phyloP scores from a whole-genome alignment of 306 rosid species.

The Parietaria judaica region DNA sequence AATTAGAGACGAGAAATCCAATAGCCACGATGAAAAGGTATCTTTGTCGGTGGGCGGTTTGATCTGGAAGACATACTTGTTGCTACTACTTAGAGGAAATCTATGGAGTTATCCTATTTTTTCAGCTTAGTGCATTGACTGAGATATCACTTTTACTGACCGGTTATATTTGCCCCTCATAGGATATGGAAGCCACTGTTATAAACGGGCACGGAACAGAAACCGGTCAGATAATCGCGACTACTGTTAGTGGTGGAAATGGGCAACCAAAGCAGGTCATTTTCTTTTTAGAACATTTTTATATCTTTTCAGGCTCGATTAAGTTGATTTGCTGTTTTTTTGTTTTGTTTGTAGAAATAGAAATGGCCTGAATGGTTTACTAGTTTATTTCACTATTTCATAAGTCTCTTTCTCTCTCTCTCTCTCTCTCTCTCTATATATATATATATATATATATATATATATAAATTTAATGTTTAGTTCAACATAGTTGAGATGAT shows the following conservation, averaged over 20 bases:
- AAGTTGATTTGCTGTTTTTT: too few relatives aligned
- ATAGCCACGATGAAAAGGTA: slow-evolving; percentile 57
- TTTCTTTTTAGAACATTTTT: not conserved
- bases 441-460: too few relatives aligned
- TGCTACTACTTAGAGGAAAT: not conserved
- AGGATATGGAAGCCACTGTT: slow-evolving; percentile 60
- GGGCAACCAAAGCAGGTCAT: slow-evolving; percentile 84
- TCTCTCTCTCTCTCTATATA: too few relatives aligned
- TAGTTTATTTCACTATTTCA: too few relatives aligned
- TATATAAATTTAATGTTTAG: too few relatives aligned
- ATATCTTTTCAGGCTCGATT: too few relatives aligned
- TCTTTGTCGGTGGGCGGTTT: slow-evolving; percentile 7
- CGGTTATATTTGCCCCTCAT: slow-evolving; percentile 15
- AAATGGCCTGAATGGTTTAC: too few relatives aligned
- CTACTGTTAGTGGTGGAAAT: slow-evolving; percentile 65
- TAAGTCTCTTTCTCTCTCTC: too few relatives aligned
- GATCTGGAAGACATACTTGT: not conserved
- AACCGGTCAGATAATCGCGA: slow-evolving; percentile 76
- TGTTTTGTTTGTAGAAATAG: too few relatives aligned
- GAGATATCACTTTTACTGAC: not conserved
- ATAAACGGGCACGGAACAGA: slow-evolving; percentile 77
- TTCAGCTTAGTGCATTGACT: not conserved
- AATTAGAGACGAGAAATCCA: slow-evolving; percentile 60
- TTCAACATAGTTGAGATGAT: too few relatives aligned
- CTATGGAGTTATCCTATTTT: not conserved